These are phyloP conservation scores for Microstroma glucosiphilum DNA, from an alignment of 1,284 basidiomycete genomes.

Conservation along the genomic window DNA sequence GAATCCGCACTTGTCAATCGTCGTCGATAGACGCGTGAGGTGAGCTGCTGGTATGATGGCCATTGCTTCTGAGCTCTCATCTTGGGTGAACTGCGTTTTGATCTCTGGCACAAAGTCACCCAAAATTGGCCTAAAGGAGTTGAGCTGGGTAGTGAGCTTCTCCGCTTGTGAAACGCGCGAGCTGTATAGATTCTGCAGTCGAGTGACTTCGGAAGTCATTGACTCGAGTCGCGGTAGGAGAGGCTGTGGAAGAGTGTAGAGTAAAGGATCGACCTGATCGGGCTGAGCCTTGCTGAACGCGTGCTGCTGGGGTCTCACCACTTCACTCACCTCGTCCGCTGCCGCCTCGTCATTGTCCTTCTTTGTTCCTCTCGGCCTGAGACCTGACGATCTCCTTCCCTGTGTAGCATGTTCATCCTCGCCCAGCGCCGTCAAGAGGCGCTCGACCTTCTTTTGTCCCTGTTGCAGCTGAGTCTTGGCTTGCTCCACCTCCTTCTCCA, in stretches of 20 bases:
- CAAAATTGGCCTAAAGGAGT: constrained; percentile 26
- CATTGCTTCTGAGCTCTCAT: not conserved
- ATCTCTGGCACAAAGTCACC: constrained; percentile 22
- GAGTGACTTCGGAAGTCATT: constrained; percentile 20
- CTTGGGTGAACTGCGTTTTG: not conserved
- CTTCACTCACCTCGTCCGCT: not conserved
- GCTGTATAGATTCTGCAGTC: constrained; percentile 21
- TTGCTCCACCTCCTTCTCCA: constrained; percentile 30
- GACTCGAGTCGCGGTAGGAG: constrained; percentile 26
- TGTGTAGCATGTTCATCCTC: not conserved
- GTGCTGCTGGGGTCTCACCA: constrained; percentile 6
- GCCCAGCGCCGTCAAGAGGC: constrained; percentile 3
- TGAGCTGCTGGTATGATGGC: constrained; percentile 5
- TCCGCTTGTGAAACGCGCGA: constrained; percentile 23
- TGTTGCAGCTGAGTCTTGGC: constrained; percentile 25
- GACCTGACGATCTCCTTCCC: not conserved
- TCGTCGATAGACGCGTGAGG: constrained; percentile 8
- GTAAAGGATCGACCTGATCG: not conserved
- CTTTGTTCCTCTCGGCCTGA: not conserved
- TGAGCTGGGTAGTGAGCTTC: constrained; percentile 20
- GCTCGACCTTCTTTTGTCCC: constrained; percentile 13
- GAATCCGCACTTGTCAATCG: constrained; percentile 7
- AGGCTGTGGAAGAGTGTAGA: constrained; percentile 8
- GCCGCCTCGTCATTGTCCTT: not conserved
- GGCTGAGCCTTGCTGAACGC: not conserved